Evolutionary conservation across 345 rosid species (phyloP), one percentile per base, ranked within the genome.

Genomic region (Durio zibethinus): DNA sequence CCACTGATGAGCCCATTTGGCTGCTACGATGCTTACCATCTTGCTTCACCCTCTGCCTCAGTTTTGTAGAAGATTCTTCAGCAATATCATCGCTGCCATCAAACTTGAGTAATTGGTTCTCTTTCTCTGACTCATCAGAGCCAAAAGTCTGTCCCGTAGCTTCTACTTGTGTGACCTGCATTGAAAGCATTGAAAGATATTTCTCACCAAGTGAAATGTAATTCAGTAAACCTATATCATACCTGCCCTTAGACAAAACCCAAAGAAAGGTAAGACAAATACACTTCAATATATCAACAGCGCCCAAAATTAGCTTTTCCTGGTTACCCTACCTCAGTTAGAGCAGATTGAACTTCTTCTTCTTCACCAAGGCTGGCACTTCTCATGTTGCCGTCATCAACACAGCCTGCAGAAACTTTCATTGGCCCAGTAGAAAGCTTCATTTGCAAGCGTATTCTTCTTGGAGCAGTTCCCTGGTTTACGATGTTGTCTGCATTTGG

Each of bases 401-500:
- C 65, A 56, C 21, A 38, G 53, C 65, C 76, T n/a, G 35, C 65
- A 54, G 31, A 54, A 23, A 73, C 72, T 79, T 18, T 40, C 72
- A 65, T 21, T 62, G 23, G 73, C 3, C 33, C 74, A 27, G 61
- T 27, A 60, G 67, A 29, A 18, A 0, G 14, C 42, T 76, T 64
- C 38, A 65, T 61, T 80, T 80, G 90, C 80, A 94, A 74, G 23
- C 78, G 92, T 69, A 91, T 70, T 83, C 94, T 90, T 79, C 91
- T 86, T 23, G 81, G 79, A 80, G 93, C 94, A 76, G 84, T 91
- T 57, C 93, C 96, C 72, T 90, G 97, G 73, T 18, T 1, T 23
- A 5, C 66, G 23, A 80, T 36, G 66, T 73, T 75, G 72, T 61
- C 83, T 9, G 84, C 71, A 73, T 57, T 56, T 21, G 77, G 79